Evolutionary conservation across 2,329 filamentous ascomycete species (phyloP).

Genomic region (Neonectria sp.): DNA sequence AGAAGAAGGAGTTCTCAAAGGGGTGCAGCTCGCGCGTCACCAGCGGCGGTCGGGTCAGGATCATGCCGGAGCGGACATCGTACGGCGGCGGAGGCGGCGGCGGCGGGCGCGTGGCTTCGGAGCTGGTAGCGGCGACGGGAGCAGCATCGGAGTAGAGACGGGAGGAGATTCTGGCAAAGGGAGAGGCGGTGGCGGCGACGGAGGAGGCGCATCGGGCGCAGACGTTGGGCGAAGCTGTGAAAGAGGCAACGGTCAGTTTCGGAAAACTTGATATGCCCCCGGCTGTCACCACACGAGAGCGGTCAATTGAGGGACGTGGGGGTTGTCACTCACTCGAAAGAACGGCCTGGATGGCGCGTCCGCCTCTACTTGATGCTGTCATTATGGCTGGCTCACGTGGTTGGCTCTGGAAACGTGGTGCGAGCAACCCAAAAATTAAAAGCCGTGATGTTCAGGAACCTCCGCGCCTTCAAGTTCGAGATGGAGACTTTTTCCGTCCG

Average conservation of each 20-base stretch:
- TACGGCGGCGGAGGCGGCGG: slow-evolving; percentile 53
- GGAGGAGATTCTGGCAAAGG: slow-evolving; percentile 44
- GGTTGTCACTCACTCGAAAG: slow-evolving; percentile 62
- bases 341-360: slow-evolving; percentile 63
- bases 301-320: slow-evolving; percentile 39
- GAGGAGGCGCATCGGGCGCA: slow-evolving; percentile 58
- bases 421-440: slow-evolving; percentile 22
- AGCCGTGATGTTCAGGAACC: slow-evolving; percentile 39
- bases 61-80: slow-evolving; percentile 75
- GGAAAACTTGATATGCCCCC: background rate
- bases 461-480: slow-evolving; percentile 20
- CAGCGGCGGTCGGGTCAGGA: slow-evolving; percentile 90
- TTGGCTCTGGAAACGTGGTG: slow-evolving; percentile 35
- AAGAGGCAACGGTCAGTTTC: slow-evolving; percentile 4
- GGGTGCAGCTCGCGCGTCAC: slow-evolving; percentile 87
- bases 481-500: slow-evolving; percentile 42
- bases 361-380: slow-evolving; percentile 72
- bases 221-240: slow-evolving; percentile 50
- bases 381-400: slow-evolving; percentile 49
- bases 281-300: slow-evolving; percentile 16
- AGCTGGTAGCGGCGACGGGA: slow-evolving; percentile 39
- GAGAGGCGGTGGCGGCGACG: slow-evolving; percentile 40
- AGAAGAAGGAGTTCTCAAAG: slow-evolving; percentile 94
- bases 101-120: slow-evolving; percentile 35
- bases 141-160: slow-evolving; percentile 56